Conservation (phyloP, 345 rosid genomes). For the Triadica sebifera region DNA sequence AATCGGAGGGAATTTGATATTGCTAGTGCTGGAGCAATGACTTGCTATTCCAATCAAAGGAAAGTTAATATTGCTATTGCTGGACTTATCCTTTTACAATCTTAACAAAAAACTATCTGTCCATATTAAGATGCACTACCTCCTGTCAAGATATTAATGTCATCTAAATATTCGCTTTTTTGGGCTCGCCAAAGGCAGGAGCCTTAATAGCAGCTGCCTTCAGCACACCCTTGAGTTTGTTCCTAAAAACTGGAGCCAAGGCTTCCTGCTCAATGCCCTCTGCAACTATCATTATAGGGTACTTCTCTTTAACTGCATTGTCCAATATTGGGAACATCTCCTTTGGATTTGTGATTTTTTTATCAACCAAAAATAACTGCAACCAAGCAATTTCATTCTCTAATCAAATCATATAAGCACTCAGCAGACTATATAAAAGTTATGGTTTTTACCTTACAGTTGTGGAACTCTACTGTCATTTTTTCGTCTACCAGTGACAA, state of each 20-base stretch:
- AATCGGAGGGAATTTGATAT: no score
- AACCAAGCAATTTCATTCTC: slow-evolving; percentile 33
- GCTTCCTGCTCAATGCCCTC: slow-evolving; percentile 80
- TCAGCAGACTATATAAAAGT: slow-evolving; percentile 6
- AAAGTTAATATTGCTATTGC: not conserved
- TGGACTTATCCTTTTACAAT: not conserved
- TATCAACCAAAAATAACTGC: slow-evolving; percentile 89
- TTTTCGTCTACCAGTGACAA: slow-evolving; percentile 69
- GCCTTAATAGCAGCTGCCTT: slow-evolving; percentile 87
- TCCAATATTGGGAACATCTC: slow-evolving; percentile 87
- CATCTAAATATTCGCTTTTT: slow-evolving; percentile 89
- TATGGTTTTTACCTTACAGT: slow-evolving; percentile 66
- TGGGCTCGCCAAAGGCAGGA: slow-evolving; percentile 86
- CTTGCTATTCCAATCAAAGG: not conserved
- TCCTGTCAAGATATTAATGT: slow-evolving; percentile 87
- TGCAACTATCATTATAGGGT: slow-evolving; percentile 72
- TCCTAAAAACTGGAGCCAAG: slow-evolving; percentile 74
- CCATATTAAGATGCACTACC: slow-evolving; percentile 56
- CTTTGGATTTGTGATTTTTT: slow-evolving; percentile 69
- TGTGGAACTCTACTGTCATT: slow-evolving; percentile 60
- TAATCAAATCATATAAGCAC: slow-evolving; percentile 28
- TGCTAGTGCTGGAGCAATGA: not conserved
- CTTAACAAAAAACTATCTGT: not conserved
- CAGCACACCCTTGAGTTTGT: slow-evolving; percentile 74
- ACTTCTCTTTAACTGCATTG: slow-evolving; percentile 78